phyloP scores from a whole-genome alignment of 139 green algal species.

The Tetratostichococcus sp. region DNA sequence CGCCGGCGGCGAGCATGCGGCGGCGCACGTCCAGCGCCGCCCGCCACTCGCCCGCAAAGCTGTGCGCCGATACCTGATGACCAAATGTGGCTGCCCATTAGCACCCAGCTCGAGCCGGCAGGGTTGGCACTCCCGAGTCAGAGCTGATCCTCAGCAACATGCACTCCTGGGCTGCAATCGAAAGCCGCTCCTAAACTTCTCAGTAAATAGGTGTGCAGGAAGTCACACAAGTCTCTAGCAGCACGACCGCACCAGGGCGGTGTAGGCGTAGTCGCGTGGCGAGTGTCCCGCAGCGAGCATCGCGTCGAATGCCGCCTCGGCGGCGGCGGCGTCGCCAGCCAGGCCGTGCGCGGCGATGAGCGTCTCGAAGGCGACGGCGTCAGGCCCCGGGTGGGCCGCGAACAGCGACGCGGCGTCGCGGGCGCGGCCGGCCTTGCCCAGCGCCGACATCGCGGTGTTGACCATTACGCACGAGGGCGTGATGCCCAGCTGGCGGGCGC shows the following conservation, averaged over 20 bases:
- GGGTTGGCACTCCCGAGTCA: no score
- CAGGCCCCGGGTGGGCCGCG: constrained; percentile 34
- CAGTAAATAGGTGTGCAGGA: no score
- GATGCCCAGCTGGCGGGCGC: constrained; percentile 36
- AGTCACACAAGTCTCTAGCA: no score
- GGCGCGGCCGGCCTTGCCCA: constrained; percentile 64
- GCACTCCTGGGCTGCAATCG: no score
- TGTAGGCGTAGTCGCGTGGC: constrained; percentile 75
- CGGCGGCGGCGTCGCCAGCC: constrained; percentile 41
- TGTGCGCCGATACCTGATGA: constrained; percentile 11
- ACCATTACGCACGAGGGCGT: constrained; percentile 72
- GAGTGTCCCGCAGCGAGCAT: constrained; percentile 27
- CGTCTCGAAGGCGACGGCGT: constrained; percentile 70
- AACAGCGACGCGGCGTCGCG: constrained; percentile 64
- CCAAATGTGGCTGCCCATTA: no score
- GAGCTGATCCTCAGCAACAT: no score
- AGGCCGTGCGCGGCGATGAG: constrained; percentile 75
- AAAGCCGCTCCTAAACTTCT: no score
- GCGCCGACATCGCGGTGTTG: constrained; percentile 76
- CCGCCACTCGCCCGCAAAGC: constrained; percentile 52
- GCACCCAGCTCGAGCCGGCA: no score
- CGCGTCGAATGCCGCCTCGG: constrained; percentile 45
- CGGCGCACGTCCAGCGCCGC: constrained; percentile 44
- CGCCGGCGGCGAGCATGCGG: constrained; percentile 32
- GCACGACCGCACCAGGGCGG: constrained; percentile 55